Evolutionary conservation across 495 filamentous ascomycete species (phyloP), one percentile per base, ranked within the genome.

Genomic region (Lophiotrema nucula): DNA sequence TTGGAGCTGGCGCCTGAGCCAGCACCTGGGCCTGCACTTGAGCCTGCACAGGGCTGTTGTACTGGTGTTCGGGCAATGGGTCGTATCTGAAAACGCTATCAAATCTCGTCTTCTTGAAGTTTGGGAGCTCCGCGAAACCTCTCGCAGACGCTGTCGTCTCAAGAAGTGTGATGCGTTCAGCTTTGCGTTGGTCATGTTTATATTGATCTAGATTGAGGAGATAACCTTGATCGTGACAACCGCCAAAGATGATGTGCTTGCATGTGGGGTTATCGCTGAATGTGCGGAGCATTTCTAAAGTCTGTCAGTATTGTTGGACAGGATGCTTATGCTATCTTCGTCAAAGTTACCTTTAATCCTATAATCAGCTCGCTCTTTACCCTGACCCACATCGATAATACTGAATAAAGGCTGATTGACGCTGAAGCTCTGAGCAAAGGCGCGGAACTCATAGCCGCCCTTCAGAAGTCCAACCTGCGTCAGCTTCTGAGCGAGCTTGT

Each of bases 171-270:
- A 74, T 69, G 11, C 67, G 62, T 8, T 52, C 47, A 13, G 60
- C 52, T 22, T 54, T 68, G 24, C 44, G 50, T 11, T 35, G n/a
- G 31, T 71, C 57, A 39, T 66, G 60, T 41, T 66, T 66, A 64
- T 69, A 72, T 12, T 58, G 53, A 41, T 73, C 71, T 41, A 73
- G 56, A 22, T 68, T 67, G 10, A 69, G 66, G 28, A 74, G 58
- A 52, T 74, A 74, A 8, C 72, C 72, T 46, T 68, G 67, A 60
- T 74, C 72, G 33, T 71, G 69, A 27, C 66, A 69, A 28, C 71
- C 71, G 18, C 71, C 71, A 51, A 74, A 73, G 48, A 72, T 67
- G 41, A 74, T 69, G 56, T 74, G 72, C 50, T 71, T 72, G 67
- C 72, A 74, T 47, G 72, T 70, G 4, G 64, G 47, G 47, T 73